phyloP scores from a whole-genome alignment of 345 rosid species.

The Eucalyptus urophylla region DNA sequence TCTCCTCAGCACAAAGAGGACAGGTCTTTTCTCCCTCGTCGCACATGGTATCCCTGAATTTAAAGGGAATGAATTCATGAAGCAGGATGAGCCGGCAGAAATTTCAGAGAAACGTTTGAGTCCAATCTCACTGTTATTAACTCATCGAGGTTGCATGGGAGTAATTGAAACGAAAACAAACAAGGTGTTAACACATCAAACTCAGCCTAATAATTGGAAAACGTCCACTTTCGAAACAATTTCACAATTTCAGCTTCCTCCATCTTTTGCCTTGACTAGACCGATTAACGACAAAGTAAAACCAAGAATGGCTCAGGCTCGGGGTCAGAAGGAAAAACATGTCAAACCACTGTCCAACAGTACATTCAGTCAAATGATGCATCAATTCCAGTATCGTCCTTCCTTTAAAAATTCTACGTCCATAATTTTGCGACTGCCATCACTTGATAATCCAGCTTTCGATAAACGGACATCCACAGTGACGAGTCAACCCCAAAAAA shows the following conservation, averaged over 20 bases:
- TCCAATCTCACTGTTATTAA: background rate
- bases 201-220: background rate
- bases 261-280: background rate
- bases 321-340: background rate
- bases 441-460: background rate
- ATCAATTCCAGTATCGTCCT: background rate
- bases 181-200: background rate
- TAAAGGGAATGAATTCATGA: background rate
- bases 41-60: slow-evolving; percentile 37
- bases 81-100: background rate
- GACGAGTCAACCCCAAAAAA: background rate
- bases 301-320: background rate
- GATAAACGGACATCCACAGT: background rate
- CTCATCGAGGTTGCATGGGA: background rate
- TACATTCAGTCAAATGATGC: background rate
- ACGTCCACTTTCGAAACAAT: background rate
- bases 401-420: background rate
- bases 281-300: background rate
- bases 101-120: background rate
- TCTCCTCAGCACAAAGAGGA: slow-evolving; percentile 87
- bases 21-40: slow-evolving; percentile 80
- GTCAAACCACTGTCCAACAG: background rate
- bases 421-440: background rate
- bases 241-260: background rate
- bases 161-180: background rate